Percentiles rank a stretch among this genome's conserved stretches.
Conservation (phyloP, 345 rosid genomes). For the Mercurialis annua region DNA sequence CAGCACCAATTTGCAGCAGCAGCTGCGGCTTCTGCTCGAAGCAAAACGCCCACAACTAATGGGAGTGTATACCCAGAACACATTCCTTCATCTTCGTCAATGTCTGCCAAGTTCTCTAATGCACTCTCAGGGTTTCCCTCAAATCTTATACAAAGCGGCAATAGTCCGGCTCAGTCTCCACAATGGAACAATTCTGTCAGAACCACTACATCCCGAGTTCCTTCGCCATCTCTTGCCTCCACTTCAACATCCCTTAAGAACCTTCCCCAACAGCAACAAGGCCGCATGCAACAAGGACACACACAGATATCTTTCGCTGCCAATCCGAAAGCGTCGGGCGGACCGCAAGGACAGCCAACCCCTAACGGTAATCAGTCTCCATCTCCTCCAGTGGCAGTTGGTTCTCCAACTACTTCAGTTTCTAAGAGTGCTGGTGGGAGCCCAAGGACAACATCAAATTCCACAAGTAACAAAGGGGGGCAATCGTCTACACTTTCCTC, state of each 20-base stretch:
- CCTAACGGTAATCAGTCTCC: conserved; percentile 52
- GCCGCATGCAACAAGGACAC: conserved; percentile 58
- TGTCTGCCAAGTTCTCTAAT: conserved; percentile 57
- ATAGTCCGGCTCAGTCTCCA: conserved; percentile 58
- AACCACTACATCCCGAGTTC: conserved; percentile 48
- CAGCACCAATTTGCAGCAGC: conserved; percentile 55
- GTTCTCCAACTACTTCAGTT: conserved; percentile 76
- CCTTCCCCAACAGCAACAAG: conserved; percentile 70
- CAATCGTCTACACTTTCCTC: conserved; percentile 61
- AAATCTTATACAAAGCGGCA: conserved; percentile 64
- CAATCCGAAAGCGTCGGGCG: conserved; percentile 49
- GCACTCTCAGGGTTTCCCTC: conserved; percentile 58
- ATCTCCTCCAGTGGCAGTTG: conserved; percentile 61
- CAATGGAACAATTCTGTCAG: conserved; percentile 85
- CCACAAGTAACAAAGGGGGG: conserved; percentile 59
- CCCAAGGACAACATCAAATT: conserved; percentile 69
- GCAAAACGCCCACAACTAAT: conserved; percentile 59
- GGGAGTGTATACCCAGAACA: conserved; percentile 69
- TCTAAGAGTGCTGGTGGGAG: conserved; percentile 90
- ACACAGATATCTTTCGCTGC: conserved; percentile 76
- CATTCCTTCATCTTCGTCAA: conserved; percentile 41
- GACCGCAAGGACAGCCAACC: conserved; percentile 49
- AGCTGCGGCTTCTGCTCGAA: conserved; percentile 56
- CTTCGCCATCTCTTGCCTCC: conserved; percentile 53
- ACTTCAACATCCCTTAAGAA: conserved; percentile 54